phyloP scores from a whole-genome alignment of 768 basidiomycete genomes.

The Agrocybe chaxingu region DNA sequence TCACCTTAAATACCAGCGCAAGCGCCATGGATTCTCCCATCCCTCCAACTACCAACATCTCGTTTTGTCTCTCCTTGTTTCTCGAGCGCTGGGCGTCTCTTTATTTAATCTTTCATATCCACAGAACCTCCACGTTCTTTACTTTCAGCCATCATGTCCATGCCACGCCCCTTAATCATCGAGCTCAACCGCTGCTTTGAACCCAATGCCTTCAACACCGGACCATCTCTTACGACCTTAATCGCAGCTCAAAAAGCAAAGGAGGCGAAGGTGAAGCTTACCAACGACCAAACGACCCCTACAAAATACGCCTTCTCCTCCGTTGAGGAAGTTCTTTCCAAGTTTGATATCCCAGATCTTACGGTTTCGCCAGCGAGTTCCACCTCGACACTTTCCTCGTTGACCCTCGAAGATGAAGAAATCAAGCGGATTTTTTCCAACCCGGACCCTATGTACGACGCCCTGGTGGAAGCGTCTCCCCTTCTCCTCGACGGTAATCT shows the following conservation, averaged over 20 bases:
- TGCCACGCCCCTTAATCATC: conserved; percentile 9
- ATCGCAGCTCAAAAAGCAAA: neutral
- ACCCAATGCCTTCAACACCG: conserved; percentile 16
- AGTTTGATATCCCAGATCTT: conserved; percentile 8
- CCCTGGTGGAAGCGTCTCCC: too few relatives aligned
- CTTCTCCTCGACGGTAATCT: too few relatives aligned
- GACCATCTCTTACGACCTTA: conserved; percentile 8
- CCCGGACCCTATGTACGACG: neutral
- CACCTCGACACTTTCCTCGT: conserved; percentile 9
- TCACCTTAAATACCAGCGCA: too few relatives aligned
- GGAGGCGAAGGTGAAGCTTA: too few relatives aligned
- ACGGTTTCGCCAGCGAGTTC: conserved; percentile 13
- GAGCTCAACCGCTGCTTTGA: conserved; percentile 14
- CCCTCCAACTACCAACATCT: too few relatives aligned
- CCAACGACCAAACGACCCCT: neutral
- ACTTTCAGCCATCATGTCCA: conserved; percentile 6
- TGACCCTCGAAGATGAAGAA: conserved; percentile 16
- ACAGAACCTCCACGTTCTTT: too few relatives aligned
- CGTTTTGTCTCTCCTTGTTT: too few relatives aligned
- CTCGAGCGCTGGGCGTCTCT: too few relatives aligned
- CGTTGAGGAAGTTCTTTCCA: neutral
- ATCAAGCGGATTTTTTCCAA: conserved; percentile 14
- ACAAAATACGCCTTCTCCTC: neutral
- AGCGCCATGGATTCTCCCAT: too few relatives aligned
- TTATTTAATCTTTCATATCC: too few relatives aligned